These are phyloP conservation scores for Salix viminalis DNA, from an alignment of 345 rosid genomes.

Conservation along the genomic window DNA sequence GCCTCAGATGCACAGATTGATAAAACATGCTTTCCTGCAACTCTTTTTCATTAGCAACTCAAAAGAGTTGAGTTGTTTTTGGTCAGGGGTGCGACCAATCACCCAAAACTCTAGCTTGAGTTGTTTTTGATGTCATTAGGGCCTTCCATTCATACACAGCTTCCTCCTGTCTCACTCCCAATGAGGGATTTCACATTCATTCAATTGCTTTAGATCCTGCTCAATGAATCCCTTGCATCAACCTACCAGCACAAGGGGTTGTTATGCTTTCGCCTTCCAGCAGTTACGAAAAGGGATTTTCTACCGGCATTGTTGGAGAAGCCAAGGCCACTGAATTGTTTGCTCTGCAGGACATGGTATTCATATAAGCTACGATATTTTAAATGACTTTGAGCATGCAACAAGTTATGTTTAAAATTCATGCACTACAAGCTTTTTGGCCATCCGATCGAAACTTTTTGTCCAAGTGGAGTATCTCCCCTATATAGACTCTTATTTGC, in stretches of 20 bases:
- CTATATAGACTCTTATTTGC: too few species aligned
- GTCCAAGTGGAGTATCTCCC: too few species aligned
- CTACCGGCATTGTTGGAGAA: background rate
- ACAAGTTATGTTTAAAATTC: too few species aligned
- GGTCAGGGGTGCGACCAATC: background rate
- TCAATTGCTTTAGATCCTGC: background rate
- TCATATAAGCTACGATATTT: background rate
- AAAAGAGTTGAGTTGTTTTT: too few species aligned
- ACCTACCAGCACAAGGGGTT: background rate
- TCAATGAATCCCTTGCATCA: background rate
- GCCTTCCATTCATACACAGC: background rate
- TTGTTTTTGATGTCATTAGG: background rate
- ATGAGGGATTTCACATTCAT: background rate
- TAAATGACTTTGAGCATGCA: background rate
- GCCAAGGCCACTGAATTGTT: background rate
- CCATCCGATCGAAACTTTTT: too few species aligned
- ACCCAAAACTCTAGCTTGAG: background rate
- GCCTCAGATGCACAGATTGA: background rate
- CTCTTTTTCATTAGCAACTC: background rate
- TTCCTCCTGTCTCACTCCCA: background rate
- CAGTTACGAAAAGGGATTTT: background rate
- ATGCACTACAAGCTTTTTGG: too few species aligned
- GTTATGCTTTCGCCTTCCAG: background rate
- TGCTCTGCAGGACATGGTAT: background rate
- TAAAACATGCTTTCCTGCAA: background rate